Base-by-base conservation (phyloP, 75 land plant genomes). In the Larix kaempferi region DNA sequence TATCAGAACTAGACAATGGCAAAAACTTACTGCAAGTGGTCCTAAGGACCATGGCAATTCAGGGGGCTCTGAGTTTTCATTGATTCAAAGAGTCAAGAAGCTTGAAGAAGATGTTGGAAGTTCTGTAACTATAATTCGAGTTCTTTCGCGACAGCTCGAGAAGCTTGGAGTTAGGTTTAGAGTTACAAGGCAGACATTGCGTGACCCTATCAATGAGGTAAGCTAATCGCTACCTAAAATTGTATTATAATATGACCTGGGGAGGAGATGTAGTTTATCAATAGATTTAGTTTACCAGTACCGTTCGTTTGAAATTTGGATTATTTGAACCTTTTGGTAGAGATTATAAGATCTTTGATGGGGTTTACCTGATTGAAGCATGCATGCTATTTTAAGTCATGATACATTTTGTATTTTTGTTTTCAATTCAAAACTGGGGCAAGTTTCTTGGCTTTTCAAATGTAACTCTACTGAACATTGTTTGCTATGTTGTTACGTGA, bases 131-230 rank as follows among this genome's bases (percentile, higher is more conserved):
- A 84, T 91, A 29, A 65, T 88, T 49, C 78, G 91, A 60, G 87
- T 76, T 57, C 80, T 96, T 63, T 87, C 94, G 27, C 87, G 91
- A 80, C 99, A 96, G 79, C 84, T 96, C 71, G 99, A 94, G 86
- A 94, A 96, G 84, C 81, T 96, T 74, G 99, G 97, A 33, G 91
- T 92, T 79, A 59, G 99, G 82, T 94, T 96, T 81, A 82, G 95
- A 82, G 90, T 90, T 17, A 91, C 91, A 0, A 82, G 91, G 75
- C 91, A 87, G 83, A 57, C 97, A 1, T 74, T 96, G 73, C 91
- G 91, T 80, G 94, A 87, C 35, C 99, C 99, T 29, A 90, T 96
- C 61, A 80, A 86, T 57, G 89, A 91, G 97, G 99, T 94, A 81
- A 76, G 52, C 59, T 39, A 4, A 27, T 22, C 25, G n/a, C 10